Conservation (phyloP, 2,329 filamentous ascomycete genomes). For the Sporothrix humicola region DNA sequence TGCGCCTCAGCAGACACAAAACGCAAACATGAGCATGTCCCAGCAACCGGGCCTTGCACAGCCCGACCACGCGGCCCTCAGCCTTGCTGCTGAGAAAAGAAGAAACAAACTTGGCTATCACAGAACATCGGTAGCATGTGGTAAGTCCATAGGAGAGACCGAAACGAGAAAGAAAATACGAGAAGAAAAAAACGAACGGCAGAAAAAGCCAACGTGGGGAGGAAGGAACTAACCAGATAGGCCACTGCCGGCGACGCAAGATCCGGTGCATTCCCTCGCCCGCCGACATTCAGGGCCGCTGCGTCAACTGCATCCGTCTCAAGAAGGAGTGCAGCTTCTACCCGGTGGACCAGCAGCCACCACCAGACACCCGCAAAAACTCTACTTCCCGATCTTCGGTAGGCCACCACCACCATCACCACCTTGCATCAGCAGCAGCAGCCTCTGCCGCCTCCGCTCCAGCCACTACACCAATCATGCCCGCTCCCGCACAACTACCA, state of each 20-base stretch:
- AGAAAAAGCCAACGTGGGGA: not conserved
- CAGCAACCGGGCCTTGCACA: slow-evolving; percentile 36
- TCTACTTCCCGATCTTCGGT: slow-evolving; percentile 48
- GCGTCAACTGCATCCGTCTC: slow-evolving; percentile 89
- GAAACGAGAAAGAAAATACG: not conserved
- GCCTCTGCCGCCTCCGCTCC: slow-evolving; percentile 58
- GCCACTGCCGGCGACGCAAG: slow-evolving; percentile 89
- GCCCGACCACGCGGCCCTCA: slow-evolving; percentile 46
- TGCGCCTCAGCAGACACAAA: slow-evolving; percentile 43
- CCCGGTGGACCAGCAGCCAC: slow-evolving; percentile 79
- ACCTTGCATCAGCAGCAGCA: slow-evolving; percentile 10
- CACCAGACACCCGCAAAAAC: slow-evolving; percentile 55
- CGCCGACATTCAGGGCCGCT: slow-evolving; percentile 75
- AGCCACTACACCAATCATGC: slow-evolving; percentile 38
- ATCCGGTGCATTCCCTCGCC: slow-evolving; percentile 84
- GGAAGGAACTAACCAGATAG: slow-evolving; percentile 53
- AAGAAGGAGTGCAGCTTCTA: slow-evolving; percentile 95
- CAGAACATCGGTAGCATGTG: slow-evolving; percentile 91
- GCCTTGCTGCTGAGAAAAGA: slow-evolving; percentile 57
- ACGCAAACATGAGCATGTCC: slow-evolving; percentile 39
- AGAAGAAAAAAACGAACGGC: not conserved
- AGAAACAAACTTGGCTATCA: slow-evolving; percentile 96
- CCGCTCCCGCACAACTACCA: slow-evolving; percentile 12
- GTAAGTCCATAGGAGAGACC: slow-evolving; percentile 62
- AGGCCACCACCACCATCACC: slow-evolving; percentile 37